Evolutionary conservation across 148 eudicot species (phyloP).

Genomic region (Silene conica): DNA sequence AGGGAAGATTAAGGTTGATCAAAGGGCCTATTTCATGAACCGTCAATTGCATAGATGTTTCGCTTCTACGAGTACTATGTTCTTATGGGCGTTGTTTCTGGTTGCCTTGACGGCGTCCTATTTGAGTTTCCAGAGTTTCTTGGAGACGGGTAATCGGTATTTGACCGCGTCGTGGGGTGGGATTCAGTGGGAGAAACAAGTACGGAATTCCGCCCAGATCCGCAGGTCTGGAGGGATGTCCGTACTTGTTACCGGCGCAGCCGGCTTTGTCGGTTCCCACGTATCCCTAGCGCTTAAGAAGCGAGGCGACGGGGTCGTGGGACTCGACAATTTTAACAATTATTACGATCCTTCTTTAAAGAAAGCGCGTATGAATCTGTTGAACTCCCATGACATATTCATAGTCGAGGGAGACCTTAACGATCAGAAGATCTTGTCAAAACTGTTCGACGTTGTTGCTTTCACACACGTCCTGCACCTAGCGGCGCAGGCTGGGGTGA

Average conservation of each 20-base stretch:
- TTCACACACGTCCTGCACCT: slow-evolving; percentile 76
- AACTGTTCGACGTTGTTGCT: slow-evolving; percentile 44
- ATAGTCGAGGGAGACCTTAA: slow-evolving; percentile 62
- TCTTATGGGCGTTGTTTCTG: slow-evolving; percentile 63
- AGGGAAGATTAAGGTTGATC: slow-evolving; percentile 54
- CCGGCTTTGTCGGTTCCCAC: slow-evolving; percentile 80
- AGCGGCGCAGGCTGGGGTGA: slow-evolving; percentile 78
- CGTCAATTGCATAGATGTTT: slow-evolving; percentile 60
- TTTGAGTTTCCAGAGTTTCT: slow-evolving; percentile 51
- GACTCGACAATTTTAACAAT: slow-evolving; percentile 66
- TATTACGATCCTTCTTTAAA: slow-evolving; percentile 70
- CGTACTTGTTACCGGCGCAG: slow-evolving; percentile 72
- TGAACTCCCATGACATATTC: slow-evolving; percentile 30
- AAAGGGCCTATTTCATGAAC: slow-evolving; percentile 31
- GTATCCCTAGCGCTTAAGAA: slow-evolving; percentile 53
- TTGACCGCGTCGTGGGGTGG: slow-evolving; percentile 53
- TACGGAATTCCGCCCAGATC: slow-evolving; percentile 54
- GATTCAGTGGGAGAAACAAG: slow-evolving; percentile 53
- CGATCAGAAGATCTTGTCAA: slow-evolving; percentile 39
- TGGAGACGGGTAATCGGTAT: slow-evolving; percentile 49
- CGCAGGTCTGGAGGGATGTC: slow-evolving; percentile 47
- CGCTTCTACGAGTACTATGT: slow-evolving; percentile 58
- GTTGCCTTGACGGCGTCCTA: slow-evolving; percentile 67
- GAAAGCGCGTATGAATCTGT: slow-evolving; percentile 33
- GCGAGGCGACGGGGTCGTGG: slow-evolving; percentile 85